Evolutionary conservation across 768 basidiomycete species (phyloP).

Genomic region (Lentinula sp.): DNA sequence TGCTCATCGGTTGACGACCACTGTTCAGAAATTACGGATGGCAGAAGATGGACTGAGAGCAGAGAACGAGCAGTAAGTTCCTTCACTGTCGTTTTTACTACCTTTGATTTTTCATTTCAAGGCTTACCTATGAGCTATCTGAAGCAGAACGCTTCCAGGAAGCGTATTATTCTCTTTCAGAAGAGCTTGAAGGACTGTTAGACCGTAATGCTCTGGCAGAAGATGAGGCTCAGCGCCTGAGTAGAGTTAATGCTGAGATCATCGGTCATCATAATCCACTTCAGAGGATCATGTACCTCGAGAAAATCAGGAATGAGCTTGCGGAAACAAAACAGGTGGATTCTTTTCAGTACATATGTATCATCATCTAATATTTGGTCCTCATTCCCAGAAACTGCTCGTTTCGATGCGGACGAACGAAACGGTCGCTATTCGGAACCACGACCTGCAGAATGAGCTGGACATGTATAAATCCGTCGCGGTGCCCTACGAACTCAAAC

Average conservation of each 20-base stretch:
- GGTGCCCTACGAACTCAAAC: conserved; percentile 42
- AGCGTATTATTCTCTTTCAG: conserved; percentile 60
- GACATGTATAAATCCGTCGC: conserved; percentile 56
- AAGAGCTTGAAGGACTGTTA: conserved; percentile 59
- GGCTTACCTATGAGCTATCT: conserved; percentile 44
- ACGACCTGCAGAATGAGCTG: conserved; percentile 46
- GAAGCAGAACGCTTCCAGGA: conserved; percentile 63
- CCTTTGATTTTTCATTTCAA: conserved; percentile 12
- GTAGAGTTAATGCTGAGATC: conserved; percentile 81
- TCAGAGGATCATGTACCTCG: conserved; percentile 84
- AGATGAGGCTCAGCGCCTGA: conserved; percentile 69
- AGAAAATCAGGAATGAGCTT: conserved; percentile 74
- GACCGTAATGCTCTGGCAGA: conserved; percentile 74
- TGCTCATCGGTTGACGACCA: conserved; percentile 39
- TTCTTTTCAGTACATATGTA: too few relatives aligned
- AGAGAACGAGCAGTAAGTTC: conserved; percentile 63
- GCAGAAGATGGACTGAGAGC: conserved; percentile 64
- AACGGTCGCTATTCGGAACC: conserved; percentile 31
- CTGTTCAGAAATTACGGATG: conserved; percentile 49
- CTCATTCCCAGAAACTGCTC: conserved; percentile 38
- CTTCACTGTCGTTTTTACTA: background rate
- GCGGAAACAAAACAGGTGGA: conserved; percentile 77
- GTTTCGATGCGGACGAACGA: conserved; percentile 44
- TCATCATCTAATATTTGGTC: background rate
- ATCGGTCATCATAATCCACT: conserved; percentile 79